Conservation (phyloP, 768 basidiomycete species). For the Dentipellis fragilis region DNA sequence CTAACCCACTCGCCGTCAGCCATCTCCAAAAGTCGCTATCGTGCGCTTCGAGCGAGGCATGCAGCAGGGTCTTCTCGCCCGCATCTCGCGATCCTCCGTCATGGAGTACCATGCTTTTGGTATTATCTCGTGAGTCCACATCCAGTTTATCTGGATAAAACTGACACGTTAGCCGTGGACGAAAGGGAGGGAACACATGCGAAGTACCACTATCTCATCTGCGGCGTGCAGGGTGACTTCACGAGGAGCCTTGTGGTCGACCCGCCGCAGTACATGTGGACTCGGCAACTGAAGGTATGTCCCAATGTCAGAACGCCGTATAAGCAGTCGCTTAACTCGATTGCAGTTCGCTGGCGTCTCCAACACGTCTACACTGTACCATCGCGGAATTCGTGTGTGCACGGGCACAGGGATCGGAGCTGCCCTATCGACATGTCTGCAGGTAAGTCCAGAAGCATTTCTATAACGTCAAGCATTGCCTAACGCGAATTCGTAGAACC, state of each 20-base stretch:
- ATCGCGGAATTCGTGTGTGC: conserved; percentile 70
- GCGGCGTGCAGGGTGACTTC: conserved; percentile 78
- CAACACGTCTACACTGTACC: conserved; percentile 73
- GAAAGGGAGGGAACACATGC: conserved; percentile 60
- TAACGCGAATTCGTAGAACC: conserved; percentile 39
- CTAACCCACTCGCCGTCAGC: conserved; percentile 29
- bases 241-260: conserved; percentile 60
- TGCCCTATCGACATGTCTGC: conserved; percentile 50
- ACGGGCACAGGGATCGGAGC: conserved; percentile 78
- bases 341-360: conserved; percentile 69
- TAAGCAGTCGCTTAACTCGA: not conserved
- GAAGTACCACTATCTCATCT: conserved; percentile 73
- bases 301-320: not conserved
- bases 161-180: not conserved
- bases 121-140: conserved; percentile 52
- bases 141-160: conserved; percentile 5
- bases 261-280: conserved; percentile 67
- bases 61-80: conserved; percentile 72
- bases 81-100: conserved; percentile 62
- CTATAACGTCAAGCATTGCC: not conserved
- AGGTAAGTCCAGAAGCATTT: conserved; percentile 3
- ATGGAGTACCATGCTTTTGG: conserved; percentile 83
- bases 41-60: conserved; percentile 75
- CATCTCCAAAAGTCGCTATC: conserved; percentile 70
- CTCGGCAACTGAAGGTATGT: conserved; percentile 65